A percentile compares a stretch with the other conserved stretches of the same genome.
Evolutionary conservation across 148 eudicot species (phyloP).

Genomic region (Vaccinium macrocarpon): DNA sequence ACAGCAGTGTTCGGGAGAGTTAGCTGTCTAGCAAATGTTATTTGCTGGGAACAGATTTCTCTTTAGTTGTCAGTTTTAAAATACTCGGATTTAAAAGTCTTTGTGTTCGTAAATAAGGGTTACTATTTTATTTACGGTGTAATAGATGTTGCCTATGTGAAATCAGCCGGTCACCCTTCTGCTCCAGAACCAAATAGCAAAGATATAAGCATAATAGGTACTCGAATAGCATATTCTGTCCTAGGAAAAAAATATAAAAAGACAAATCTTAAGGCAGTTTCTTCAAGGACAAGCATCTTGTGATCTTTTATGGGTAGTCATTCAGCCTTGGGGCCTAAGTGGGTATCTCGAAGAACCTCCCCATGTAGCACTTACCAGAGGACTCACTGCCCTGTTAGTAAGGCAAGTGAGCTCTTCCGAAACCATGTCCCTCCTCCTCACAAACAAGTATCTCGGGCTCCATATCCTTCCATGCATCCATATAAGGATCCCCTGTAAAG

Average conservation of each 20-base stretch:
- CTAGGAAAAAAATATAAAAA: background rate
- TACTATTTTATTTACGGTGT: background rate
- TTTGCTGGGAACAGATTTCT: background rate
- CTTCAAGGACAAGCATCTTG: background rate
- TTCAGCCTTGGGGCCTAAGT: background rate
- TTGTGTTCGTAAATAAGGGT: background rate
- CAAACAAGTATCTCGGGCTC: background rate
- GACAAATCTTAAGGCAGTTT: background rate
- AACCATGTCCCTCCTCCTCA: background rate
- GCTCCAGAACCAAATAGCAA: background rate
- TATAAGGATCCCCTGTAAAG: background rate
- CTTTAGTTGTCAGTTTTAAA: background rate
- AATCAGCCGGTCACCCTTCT: background rate
- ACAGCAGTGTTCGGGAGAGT: background rate
- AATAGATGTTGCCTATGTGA: background rate
- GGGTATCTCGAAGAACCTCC: background rate
- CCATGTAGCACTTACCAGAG: background rate
- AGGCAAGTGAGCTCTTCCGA: background rate
- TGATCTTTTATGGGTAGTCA: background rate
- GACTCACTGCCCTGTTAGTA: background rate
- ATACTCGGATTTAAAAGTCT: background rate
- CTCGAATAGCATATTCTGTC: background rate
- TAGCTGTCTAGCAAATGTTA: background rate
- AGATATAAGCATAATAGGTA: background rate
- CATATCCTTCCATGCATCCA: background rate